phyloP scores from a whole-genome alignment of 306 rosid genomes.

The Vigna reflexopilosa region DNA sequence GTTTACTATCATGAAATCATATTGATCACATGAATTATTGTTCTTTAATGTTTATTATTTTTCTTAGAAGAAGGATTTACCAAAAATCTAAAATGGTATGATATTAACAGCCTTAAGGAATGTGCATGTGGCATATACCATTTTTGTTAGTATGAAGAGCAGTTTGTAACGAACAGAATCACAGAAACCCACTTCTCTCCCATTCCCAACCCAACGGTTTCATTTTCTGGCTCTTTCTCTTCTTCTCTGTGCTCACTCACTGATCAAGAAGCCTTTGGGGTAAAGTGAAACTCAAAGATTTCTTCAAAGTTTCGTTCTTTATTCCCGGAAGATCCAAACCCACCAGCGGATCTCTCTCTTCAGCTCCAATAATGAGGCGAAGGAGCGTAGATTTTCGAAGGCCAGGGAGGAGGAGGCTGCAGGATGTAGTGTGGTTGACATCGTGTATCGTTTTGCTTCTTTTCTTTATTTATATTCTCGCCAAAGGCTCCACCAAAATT shows the following conservation, averaged over 20 bases:
- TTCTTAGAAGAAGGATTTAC: too few species aligned
- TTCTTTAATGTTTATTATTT: too few species aligned
- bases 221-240: neutral
- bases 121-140: neutral
- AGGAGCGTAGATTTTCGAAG: slow-evolving; percentile 72
- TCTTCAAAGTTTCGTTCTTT: slow-evolving; percentile 30
- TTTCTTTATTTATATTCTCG: slow-evolving; percentile 67
- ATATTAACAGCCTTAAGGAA: too few species aligned
- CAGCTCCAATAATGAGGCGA: slow-evolving; percentile 65
- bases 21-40: too few species aligned
- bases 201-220: neutral
- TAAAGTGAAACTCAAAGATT: slow-evolving; percentile 6
- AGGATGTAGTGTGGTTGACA: slow-evolving; percentile 64
- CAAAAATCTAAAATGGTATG: too few species aligned
- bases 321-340: slow-evolving; percentile 31
- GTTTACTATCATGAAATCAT: neutral
- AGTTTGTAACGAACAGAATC: slow-evolving; percentile 15
- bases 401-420: slow-evolving; percentile 69
- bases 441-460: slow-evolving; percentile 56
- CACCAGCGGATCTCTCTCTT: slow-evolving; percentile 35
- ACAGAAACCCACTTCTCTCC: slow-evolving; percentile 10
- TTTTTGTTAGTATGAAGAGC: neutral
- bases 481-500: slow-evolving; percentile 64
- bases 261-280: slow-evolving; percentile 21
- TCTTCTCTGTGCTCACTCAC: neutral